Percentiles rank a stretch among this genome's conserved stretches.
These are phyloP conservation scores for Amanita rimosa DNA, from an alignment of 768 basidiomycete genomes.

Conservation along the genomic window DNA sequence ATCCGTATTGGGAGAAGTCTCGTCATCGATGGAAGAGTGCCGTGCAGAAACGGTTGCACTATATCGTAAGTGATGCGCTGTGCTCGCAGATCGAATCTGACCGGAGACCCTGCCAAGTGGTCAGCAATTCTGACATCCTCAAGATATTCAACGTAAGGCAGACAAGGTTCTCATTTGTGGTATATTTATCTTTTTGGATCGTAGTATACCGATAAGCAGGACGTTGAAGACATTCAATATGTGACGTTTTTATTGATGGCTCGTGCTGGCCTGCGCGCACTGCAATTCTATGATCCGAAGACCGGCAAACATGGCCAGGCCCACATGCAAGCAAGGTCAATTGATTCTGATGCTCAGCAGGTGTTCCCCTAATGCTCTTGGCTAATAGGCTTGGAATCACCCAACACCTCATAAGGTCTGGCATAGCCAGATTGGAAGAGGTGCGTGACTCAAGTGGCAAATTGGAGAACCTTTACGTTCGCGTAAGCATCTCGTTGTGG, in stretches of 20 bases:
- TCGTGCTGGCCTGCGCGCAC: slow-evolving; percentile 65
- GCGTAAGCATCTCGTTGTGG: slow-evolving; percentile 28
- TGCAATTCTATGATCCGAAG: slow-evolving; percentile 76
- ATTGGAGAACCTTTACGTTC: slow-evolving; percentile 59
- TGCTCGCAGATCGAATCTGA: background rate
- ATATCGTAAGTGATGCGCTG: slow-evolving; percentile 42
- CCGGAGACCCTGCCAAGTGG: slow-evolving; percentile 31
- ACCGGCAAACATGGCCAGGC: slow-evolving; percentile 82
- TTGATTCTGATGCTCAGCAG: slow-evolving; percentile 3
- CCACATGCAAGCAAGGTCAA: slow-evolving; percentile 83
- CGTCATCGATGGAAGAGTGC: slow-evolving; percentile 88
- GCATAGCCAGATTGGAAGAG: slow-evolving; percentile 62
- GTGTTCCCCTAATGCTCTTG: slow-evolving; percentile 4
- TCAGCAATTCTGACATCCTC: slow-evolving; percentile 64
- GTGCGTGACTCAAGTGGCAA: slow-evolving; percentile 43
- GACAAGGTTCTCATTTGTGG: background rate
- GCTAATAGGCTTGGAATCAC: slow-evolving; percentile 64
- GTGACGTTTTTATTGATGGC: slow-evolving; percentile 81
- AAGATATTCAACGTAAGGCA: slow-evolving; percentile 64
- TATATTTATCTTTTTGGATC: background rate
- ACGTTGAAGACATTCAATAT: slow-evolving; percentile 69
- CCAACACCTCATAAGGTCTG: slow-evolving; percentile 61
- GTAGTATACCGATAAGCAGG: slow-evolving; percentile 58
- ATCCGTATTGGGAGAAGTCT: slow-evolving; percentile 76
- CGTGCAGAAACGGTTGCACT: slow-evolving; percentile 84